Base-by-base conservation (phyloP, 768 basidiomycete genomes). In the Mycena venus region DNA sequence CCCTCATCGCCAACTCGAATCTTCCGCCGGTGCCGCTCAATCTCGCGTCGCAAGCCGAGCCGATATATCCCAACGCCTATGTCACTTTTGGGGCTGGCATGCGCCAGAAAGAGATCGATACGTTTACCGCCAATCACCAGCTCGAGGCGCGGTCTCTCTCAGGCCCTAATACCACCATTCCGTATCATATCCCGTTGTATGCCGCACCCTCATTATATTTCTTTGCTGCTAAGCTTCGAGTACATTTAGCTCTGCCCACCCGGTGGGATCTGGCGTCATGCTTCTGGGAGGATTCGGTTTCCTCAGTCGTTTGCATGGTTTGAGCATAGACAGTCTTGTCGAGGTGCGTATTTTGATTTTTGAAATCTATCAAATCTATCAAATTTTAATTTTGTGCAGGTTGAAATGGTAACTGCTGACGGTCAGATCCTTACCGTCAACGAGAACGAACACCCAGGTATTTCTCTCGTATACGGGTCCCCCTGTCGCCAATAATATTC, bases 251-350 rank as follows among this genome's bases (percentile, higher is more conserved):
- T 88, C 94, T 38, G 94, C 95, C 29, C 94, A 96, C 78, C 94
- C 95, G 4, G 92, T 90, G 4, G 94, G 95, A 19, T 94, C 94
- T 65, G 91, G 92, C 12, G 90, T 94, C 70, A 94, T 95, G 94
- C 84, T 95, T 72, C 88, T 95, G 4, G 96, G 95, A 21, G 97
- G 97, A 1, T 98, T 98, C 79, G 97, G 97, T 1, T 91, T 98
- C 84, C 86, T 97, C 53, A 92, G 95, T 63, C 89, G 97, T 63
- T 83, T 96, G 77, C 90, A 93, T 74, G 97, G 97, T 8, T 86
- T 98, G 67, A 96, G 95, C 71, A 90, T 96, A 80, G 97, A 99
- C 81, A 95, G 94, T 80, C 85, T 98, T 29, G 94, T 97, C 7
- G 96, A 98, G 79, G 94, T 94, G 0, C 23, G 62, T 64, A n/a